Conservation (phyloP, 2,329 filamentous ascomycete species). For the Colletotrichum acutatum region DNA sequence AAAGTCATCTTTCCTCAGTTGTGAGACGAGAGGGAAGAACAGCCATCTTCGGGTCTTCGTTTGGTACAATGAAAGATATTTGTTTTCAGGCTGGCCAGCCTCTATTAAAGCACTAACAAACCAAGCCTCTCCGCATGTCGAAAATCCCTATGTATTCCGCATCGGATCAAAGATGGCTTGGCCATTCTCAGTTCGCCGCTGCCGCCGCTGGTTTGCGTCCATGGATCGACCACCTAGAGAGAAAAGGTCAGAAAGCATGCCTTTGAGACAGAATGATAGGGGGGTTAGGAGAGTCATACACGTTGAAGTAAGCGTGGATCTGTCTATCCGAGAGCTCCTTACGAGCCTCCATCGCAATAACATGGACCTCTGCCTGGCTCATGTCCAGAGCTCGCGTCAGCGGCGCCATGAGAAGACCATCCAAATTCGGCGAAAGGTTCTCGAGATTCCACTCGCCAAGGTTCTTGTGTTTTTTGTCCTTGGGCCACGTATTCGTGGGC, state of each 20-base stretch:
- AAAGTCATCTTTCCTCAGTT: too few relatives aligned
- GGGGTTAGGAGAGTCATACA: slow-evolving; percentile 41
- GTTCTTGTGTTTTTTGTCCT: slow-evolving; percentile 42
- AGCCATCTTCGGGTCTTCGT: too few relatives aligned
- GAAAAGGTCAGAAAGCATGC: background rate
- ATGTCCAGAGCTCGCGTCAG: slow-evolving; percentile 50
- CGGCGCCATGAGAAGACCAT: slow-evolving; percentile 49
- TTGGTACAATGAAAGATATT: too few relatives aligned
- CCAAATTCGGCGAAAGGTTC: slow-evolving; percentile 3
- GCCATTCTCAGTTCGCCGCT: background rate
- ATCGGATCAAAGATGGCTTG: background rate
- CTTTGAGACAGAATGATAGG: too few relatives aligned
- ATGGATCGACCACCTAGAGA: background rate
- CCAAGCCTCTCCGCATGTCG: background rate
- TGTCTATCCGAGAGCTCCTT: slow-evolving; percentile 45
- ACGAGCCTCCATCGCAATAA: slow-evolving; percentile 45
- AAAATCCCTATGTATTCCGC: background rate
- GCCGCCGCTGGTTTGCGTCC: background rate
- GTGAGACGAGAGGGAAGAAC: too few relatives aligned
- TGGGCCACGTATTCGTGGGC: slow-evolving; percentile 45
- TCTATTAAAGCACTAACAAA: too few relatives aligned
- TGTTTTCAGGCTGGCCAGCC: too few relatives aligned
- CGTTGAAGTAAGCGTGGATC: slow-evolving; percentile 50
- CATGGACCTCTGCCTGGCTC: slow-evolving; percentile 44
- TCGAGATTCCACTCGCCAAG: slow-evolving; percentile 37